These are phyloP conservation scores for Sisymbrium irio DNA, from an alignment of 345 rosid species.

Conservation along the genomic window DNA sequence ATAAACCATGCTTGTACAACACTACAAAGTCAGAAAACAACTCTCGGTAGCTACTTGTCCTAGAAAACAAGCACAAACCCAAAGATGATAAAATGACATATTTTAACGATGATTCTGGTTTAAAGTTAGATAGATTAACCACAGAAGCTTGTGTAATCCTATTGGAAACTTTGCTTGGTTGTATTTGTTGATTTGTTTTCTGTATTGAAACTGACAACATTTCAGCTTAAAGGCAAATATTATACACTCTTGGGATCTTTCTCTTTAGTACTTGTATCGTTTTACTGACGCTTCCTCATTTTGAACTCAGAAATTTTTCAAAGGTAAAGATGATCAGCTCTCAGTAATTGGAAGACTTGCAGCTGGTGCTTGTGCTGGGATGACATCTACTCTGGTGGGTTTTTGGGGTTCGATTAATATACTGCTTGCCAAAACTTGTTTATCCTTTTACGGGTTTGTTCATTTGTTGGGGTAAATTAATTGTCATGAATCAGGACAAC, in stretches of 20 bases:
- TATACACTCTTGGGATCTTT: neutral
- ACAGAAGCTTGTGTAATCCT: neutral
- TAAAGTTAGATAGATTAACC: neutral
- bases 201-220: neutral
- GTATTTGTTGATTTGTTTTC: neutral
- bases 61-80: neutral
- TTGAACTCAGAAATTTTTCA: slow-evolving; percentile 69
- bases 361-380: slow-evolving; percentile 99
- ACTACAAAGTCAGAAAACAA: neutral
- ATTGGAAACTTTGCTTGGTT: neutral
- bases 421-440: neutral
- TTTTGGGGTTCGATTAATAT: neutral
- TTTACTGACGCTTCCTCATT: slow-evolving; percentile 21
- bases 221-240: neutral
- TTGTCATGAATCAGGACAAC: neutral
- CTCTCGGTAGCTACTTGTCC: neutral
- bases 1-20: neutral
- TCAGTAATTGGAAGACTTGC: slow-evolving; percentile 89
- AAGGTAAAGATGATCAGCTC: slow-evolving; percentile 72
- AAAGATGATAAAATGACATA: neutral
- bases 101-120: neutral
- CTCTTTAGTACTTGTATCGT: neutral
- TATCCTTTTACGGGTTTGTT: neutral
- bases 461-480: neutral
- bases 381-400: slow-evolving; percentile 97